Conservation (phyloP, 495 filamentous ascomycete genomes). For the Margaritispora aquatica region DNA sequence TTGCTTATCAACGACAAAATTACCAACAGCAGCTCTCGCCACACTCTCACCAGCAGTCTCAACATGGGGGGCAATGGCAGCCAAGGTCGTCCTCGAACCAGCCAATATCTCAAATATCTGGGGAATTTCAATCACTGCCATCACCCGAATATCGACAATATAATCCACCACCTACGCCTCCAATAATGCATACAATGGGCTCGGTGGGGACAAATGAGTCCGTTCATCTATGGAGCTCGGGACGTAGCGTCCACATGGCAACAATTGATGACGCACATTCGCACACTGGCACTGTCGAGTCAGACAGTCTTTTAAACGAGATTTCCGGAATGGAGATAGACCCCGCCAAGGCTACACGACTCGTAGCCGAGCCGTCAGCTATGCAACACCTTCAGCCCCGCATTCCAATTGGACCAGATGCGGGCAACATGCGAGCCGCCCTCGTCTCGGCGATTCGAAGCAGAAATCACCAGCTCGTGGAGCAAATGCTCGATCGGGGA, state of each 20-base stretch:
- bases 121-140: not conserved
- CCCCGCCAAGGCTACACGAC: constrained; percentile 27
- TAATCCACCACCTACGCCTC: too few species aligned
- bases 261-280: constrained; percentile 1
- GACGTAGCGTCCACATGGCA: not conserved
- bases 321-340: constrained; percentile 26
- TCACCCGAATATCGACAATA: not conserved
- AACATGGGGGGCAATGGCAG: not conserved
- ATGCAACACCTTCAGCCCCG: constrained; percentile 31
- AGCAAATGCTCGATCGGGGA: constrained; percentile 46
- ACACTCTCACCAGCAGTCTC: not conserved
- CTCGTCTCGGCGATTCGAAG: constrained; percentile 34
- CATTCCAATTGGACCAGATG: constrained; percentile 14
- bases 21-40: not conserved
- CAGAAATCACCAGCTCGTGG: constrained; percentile 36
- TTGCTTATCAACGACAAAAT: not conserved
- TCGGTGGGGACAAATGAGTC: not conserved
- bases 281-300: constrained; percentile 16
- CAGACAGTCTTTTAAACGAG: constrained; percentile 26
- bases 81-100: not conserved
- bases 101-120: not conserved
- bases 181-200: not conserved
- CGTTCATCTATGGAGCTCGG: not conserved
- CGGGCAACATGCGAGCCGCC: constrained; percentile 26
- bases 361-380: constrained; percentile 25